Conservation (phyloP, 1,139 yeast genomes). For the Zygotorulaspora mrakii region DNA sequence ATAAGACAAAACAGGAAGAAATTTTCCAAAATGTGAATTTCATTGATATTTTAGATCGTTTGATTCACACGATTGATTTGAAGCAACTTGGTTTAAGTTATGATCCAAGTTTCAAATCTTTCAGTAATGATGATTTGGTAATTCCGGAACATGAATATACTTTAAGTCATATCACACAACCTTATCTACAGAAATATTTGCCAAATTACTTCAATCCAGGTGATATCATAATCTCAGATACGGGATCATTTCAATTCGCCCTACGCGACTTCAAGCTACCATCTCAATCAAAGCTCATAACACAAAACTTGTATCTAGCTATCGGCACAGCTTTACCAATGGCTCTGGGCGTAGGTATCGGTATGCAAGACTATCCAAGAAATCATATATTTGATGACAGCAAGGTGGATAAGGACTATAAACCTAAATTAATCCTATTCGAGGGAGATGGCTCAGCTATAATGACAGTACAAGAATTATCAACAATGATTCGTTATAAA, state of each 20-base stretch:
- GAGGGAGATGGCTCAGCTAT: slow-evolving; percentile 94
- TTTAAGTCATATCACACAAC: slow-evolving; percentile 23
- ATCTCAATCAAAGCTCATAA: slow-evolving; percentile 45
- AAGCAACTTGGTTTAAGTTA: slow-evolving; percentile 31
- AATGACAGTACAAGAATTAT: slow-evolving; percentile 81
- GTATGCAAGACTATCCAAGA: slow-evolving; percentile 49
- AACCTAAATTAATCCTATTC: slow-evolving; percentile 55
- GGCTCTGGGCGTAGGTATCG: slow-evolving; percentile 72
- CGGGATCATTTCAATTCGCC: slow-evolving; percentile 75
- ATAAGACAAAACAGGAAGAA: slow-evolving; percentile 16
- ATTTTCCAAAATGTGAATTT: slow-evolving; percentile 42
- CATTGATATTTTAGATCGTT: slow-evolving; percentile 43
- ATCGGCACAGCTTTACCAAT: slow-evolving; percentile 88
- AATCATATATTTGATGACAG: slow-evolving; percentile 18
- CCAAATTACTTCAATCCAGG: slow-evolving; percentile 44
- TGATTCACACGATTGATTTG: slow-evolving; percentile 39
- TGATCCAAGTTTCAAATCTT: slow-evolving; percentile 12
- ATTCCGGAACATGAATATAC: slow-evolving; percentile 6
- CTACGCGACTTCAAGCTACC: slow-evolving; percentile 62
- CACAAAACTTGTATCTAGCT: slow-evolving; percentile 74
- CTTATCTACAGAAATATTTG: slow-evolving; percentile 19
- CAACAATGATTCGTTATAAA: slow-evolving; percentile 59
- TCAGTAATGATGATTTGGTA: slow-evolving; percentile 8
- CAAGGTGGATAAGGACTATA: slow-evolving; percentile 39
- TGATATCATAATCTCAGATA: slow-evolving; percentile 69